Evolutionary conservation across 1,284 basidiomycete species (phyloP).

Genomic region (Heliocybe sulcata): DNA sequence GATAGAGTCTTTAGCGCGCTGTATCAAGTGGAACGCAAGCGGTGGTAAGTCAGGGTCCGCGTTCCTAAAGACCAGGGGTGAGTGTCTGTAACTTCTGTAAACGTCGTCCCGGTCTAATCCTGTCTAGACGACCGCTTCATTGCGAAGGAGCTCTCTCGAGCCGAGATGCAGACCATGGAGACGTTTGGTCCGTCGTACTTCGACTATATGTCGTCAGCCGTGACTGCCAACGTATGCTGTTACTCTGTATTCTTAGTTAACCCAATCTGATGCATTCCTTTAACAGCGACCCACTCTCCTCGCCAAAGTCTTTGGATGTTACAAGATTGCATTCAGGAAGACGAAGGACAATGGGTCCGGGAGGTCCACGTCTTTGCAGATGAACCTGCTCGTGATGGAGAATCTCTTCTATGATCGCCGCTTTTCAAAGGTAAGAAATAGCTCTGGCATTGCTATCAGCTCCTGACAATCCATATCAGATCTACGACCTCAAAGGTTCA

Average conservation of each 20-base stretch:
- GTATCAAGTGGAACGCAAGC: slow-evolving; percentile 93
- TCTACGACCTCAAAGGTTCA: slow-evolving; percentile 93
- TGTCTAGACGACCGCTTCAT: slow-evolving; percentile 91
- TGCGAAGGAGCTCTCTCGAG: slow-evolving; percentile 90
- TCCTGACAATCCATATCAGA: too few relatives aligned
- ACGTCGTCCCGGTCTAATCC: background rate
- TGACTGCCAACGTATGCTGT: slow-evolving; percentile 61
- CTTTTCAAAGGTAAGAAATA: slow-evolving; percentile 64
- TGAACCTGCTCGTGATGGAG: slow-evolving; percentile 98
- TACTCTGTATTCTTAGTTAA: too few relatives aligned
- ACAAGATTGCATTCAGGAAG: slow-evolving; percentile 91
- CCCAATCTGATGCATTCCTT: too few relatives aligned
- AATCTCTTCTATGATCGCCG: slow-evolving; percentile 92
- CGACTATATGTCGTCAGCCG: slow-evolving; percentile 90
- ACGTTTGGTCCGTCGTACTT: slow-evolving; percentile 98
- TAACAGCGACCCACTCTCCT: slow-evolving; percentile 86
- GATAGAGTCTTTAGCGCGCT: slow-evolving; percentile 89
- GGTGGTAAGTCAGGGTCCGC: slow-evolving; percentile 97
- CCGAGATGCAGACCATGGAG: slow-evolving; percentile 93
- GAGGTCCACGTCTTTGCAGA: slow-evolving; percentile 77
- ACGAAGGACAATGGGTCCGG: slow-evolving; percentile 55
- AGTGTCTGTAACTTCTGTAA: slow-evolving; percentile 7
- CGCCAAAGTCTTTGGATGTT: slow-evolving; percentile 97
- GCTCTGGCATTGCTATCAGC: slow-evolving; percentile 36
- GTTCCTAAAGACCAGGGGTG: slow-evolving; percentile 92